Percentiles rank a stretch among this genome's conserved stretches.
Conservation (phyloP, 2,329 filamentous ascomycete species). For the Trichoderma sp. region DNA sequence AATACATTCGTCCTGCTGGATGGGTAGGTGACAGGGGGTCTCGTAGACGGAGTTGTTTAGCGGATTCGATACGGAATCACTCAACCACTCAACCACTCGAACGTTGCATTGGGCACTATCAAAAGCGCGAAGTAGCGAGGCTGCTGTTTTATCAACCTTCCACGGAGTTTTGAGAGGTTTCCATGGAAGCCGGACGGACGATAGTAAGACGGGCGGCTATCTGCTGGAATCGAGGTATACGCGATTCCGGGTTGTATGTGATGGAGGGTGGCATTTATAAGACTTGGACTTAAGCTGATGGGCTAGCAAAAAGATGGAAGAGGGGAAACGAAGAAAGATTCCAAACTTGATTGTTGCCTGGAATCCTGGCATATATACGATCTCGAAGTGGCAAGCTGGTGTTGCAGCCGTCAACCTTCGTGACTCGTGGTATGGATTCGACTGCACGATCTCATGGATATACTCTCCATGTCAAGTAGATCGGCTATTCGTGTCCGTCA, state of each 20-base stretch:
- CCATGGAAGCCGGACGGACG: not conserved
- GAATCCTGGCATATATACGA: not conserved
- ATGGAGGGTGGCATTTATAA: not conserved
- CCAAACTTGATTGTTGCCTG: not conserved
- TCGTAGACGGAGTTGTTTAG: not conserved
- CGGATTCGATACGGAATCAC: not conserved
- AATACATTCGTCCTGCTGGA: not conserved
- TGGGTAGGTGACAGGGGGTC: not conserved
- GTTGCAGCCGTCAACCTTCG: not conserved
- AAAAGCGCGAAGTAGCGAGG: not conserved
- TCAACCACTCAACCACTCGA: not conserved
- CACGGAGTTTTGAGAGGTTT: not conserved
- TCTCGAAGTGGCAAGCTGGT: not conserved
- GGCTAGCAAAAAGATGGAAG: too few species aligned
- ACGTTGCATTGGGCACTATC: not conserved
- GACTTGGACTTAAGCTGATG: not conserved
- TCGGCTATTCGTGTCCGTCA: slow-evolving; percentile 4
- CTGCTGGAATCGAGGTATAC: not conserved
- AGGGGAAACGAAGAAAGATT: not conserved
- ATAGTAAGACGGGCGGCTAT: not conserved
- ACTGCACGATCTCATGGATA: not conserved
- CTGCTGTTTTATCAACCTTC: not conserved
- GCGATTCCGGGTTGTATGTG: not conserved
- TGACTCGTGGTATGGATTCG: not conserved
- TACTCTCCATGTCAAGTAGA: not conserved